phyloP scores from a whole-genome alignment of 306 rosid genomes.

The Rosa rugosa region DNA sequence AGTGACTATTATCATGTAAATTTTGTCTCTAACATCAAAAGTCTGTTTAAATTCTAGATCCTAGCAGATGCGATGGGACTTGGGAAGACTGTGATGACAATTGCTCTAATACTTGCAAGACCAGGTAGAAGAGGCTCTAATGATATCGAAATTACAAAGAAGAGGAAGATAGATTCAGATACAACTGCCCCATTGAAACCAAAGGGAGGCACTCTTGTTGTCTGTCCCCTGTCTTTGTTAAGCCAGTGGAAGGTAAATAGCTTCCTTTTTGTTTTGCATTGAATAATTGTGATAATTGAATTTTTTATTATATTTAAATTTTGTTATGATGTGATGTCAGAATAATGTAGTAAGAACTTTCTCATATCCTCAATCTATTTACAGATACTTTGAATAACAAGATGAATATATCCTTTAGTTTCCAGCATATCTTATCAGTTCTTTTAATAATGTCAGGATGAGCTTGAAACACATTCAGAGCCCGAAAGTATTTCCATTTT shows the following conservation, averaged over 20 bases:
- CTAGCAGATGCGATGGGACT: constrained; percentile 98
- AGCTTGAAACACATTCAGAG: constrained; percentile 75
- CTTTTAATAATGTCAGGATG: constrained; percentile 57
- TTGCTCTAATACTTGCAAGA: constrained; percentile 66
- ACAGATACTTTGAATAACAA: background rate
- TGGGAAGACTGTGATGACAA: constrained; percentile 94
- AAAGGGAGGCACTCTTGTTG: constrained; percentile 77
- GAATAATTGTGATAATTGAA: background rate
- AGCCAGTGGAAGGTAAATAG: constrained; percentile 83
- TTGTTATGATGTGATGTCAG: background rate
- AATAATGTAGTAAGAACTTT: background rate
- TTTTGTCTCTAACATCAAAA: constrained; percentile 19
- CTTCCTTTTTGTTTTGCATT: background rate
- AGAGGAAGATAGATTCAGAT: constrained; percentile 28
- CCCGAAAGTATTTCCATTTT: constrained; percentile 58
- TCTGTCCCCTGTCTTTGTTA: constrained; percentile 90
- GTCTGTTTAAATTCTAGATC: constrained; percentile 36
- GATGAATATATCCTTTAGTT: background rate
- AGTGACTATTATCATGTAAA: background rate
- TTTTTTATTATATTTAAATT: background rate
- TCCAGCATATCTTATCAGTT: constrained; percentile 23
- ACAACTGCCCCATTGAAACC: constrained; percentile 19
- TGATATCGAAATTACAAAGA: constrained; percentile 24
- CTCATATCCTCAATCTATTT: background rate
- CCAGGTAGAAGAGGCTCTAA: constrained; percentile 41